Percentiles rank a stretch among this genome's conserved stretches.
Evolutionary conservation across 164 flowering plant species (phyloP).

Genomic region (Chloranthus sessilifolius): DNA sequence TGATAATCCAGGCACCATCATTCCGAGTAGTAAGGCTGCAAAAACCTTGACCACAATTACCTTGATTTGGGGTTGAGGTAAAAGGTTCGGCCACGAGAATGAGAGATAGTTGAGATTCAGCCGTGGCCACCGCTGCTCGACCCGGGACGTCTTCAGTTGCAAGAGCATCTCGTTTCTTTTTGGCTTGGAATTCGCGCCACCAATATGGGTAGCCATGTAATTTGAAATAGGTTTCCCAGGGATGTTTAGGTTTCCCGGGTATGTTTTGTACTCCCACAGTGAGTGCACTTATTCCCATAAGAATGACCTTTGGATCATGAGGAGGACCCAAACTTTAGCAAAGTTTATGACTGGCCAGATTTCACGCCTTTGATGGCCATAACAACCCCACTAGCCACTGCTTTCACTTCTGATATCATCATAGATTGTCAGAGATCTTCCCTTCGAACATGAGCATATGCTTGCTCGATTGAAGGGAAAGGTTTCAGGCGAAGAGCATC

Average conservation of each 20-base stretch:
- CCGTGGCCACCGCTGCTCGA: neutral
- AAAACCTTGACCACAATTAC: neutral
- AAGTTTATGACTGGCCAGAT: no score
- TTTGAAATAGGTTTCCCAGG: neutral
- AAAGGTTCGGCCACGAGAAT: neutral
- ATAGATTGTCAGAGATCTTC: no score
- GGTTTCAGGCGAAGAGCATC: no score
- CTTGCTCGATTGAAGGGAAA: no score
- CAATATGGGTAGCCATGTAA: conserved; percentile 2
- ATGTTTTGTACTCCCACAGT: no score
- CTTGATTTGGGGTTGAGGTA: neutral
- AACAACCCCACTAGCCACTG: no score
- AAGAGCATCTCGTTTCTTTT: neutral
- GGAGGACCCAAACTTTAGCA: no score
- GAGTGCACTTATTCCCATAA: no score
- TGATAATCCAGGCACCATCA: neutral
- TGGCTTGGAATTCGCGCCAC: neutral
- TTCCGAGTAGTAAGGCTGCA: neutral
- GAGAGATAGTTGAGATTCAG: neutral
- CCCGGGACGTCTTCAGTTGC: neutral
- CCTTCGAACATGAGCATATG: no score
- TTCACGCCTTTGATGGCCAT: no score
- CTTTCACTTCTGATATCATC: no score
- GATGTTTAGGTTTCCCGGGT: neutral
- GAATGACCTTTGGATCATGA: no score